Conservation (phyloP, 768 basidiomycete species). For the Melanogaster broomeanus region DNA sequence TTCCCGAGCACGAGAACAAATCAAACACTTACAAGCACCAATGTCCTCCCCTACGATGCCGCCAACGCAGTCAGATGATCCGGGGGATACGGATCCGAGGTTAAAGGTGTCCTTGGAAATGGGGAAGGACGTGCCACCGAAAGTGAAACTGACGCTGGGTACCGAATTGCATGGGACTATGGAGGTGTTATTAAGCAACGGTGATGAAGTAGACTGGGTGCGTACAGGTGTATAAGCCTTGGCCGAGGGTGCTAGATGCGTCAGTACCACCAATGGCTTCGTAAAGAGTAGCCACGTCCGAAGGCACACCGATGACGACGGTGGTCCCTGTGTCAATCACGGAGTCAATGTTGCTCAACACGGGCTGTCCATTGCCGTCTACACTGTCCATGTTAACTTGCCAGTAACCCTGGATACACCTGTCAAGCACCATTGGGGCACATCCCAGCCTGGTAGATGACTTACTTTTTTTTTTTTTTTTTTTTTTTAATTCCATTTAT, state of each 20-base stretch:
- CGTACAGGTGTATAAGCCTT: constrained; percentile 36
- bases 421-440: neutral
- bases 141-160: constrained; percentile 35
- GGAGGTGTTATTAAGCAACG: neutral
- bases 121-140: constrained; percentile 37
- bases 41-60: constrained; percentile 19
- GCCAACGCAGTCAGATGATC: constrained; percentile 32
- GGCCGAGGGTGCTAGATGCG: constrained; percentile 15
- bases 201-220: constrained; percentile 9
- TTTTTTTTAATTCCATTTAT: neutral
- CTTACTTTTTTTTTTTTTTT: constrained; percentile 10
- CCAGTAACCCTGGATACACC: constrained; percentile 16
- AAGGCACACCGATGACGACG: constrained; percentile 6
- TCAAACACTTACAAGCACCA: constrained; percentile 1
- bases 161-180: constrained; percentile 32
- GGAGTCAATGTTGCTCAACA: constrained; percentile 7
- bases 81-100: constrained; percentile 30
- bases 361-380: neutral
- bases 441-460: neutral
- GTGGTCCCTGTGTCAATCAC: constrained; percentile 26
- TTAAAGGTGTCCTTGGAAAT: constrained; percentile 37
- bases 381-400: constrained; percentile 16
- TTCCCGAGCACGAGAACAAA: neutral
- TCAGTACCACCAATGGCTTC: constrained; percentile 23
- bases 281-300: constrained; percentile 20